A percentile compares a stretch with the other conserved stretches of the same genome.
These are phyloP conservation scores for Mycena galopus DNA, from an alignment of 768 basidiomycete genomes.

Conservation along the genomic window DNA sequence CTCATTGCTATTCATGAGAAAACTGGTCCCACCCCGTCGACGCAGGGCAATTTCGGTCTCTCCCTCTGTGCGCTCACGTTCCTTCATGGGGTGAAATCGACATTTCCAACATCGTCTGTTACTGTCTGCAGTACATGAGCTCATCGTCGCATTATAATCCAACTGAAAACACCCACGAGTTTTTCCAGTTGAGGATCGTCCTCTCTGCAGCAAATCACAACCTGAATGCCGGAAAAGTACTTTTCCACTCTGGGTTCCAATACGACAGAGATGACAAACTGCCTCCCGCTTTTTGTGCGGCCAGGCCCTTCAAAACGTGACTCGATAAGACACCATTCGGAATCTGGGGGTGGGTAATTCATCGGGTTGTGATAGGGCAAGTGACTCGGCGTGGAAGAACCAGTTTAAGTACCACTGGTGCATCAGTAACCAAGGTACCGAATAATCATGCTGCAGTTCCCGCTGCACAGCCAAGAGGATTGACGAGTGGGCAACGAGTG, in stretches of 20 bases:
- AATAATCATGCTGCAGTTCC: no score
- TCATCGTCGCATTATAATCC: neutral
- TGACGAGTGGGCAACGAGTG: no score
- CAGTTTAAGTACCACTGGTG: no score
- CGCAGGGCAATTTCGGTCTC: neutral
- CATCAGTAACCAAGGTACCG: no score
- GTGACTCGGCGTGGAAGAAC: no score
- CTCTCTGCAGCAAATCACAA: constrained; percentile 12
- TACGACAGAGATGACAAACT: neutral
- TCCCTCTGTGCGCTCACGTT: neutral
- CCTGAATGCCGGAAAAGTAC: constrained; percentile 15
- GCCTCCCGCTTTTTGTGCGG: neutral
- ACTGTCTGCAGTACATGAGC: constrained; percentile 2
- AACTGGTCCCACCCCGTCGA: neutral
- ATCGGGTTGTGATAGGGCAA: neutral
- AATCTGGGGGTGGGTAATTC: neutral
- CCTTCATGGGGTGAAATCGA: neutral
- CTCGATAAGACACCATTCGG: constrained; percentile 13
- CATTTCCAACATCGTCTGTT: constrained; percentile 9
- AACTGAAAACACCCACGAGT: constrained; percentile 11
- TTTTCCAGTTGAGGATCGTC: constrained; percentile 9
- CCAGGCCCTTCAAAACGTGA: constrained; percentile 22
- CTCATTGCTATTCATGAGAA: constrained; percentile 6
- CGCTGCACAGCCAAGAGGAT: no score
- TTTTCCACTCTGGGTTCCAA: constrained; percentile 15